Base-by-base conservation (phyloP, 805 yeast genomes). In the Kuraishia hungarica region DNA sequence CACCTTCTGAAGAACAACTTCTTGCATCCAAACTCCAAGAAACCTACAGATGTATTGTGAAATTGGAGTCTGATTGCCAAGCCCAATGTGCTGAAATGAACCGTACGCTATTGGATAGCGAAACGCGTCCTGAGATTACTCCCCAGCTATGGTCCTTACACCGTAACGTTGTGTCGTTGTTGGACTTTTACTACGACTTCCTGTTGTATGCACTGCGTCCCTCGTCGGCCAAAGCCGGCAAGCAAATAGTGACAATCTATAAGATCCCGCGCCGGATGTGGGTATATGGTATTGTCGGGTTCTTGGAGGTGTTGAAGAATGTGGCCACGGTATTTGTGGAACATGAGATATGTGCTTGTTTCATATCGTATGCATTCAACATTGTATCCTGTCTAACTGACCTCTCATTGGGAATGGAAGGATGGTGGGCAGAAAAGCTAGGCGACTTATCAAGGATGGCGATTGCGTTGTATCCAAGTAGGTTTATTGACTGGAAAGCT, bases 371-470 rank as follows among this genome's bases (percentile, higher is more conserved):
- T 66, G 86, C 90, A 29, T 86, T 87, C 67, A 82, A 82, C 57
- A 79, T 81, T 56, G 76, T 81, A 48, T 71, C 79, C 20, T 79
- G 78, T 58, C 65, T 81, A 50, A 78, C 83, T 0, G 85, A 80
- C 61, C 77, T 84, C 1, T 71, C 74, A 5, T 67, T 80, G 46
- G 84, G 81, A 57, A 79, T 80, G 77, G 83, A 80, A 66, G 83
- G 84, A 39, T 81, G 84, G 79, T 89, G 97, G 97, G 78, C 84
- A 28, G 96, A 89, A 67, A 86, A 90, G 64, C 70, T 89, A 53
- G 97, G 96, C 39, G 97, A 89, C 66, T 72, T 89, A 59, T 85
- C 93, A 39, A 73, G 96, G 64, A 88, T 89, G 91, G 93, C 96
- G 11, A 88, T 89, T 61, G 94, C 96, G 0, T 72, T 89, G 49